Conservation (phyloP, 2,329 filamentous ascomycete genomes). For the Pseudogymnoascus sp. region DNA sequence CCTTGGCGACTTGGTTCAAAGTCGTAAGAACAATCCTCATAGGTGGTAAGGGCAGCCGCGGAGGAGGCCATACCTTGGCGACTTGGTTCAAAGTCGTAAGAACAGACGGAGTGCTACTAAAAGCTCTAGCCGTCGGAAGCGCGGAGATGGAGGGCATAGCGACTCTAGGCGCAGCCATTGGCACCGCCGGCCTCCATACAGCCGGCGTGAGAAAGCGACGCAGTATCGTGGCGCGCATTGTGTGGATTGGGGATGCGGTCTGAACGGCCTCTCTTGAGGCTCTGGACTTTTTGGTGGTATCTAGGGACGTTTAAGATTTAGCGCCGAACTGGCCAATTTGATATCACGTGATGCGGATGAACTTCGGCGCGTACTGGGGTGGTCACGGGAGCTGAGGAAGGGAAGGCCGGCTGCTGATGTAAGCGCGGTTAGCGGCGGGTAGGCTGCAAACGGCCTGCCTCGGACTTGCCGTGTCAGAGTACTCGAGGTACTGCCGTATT, state of each 20-base stretch:
- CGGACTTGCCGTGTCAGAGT: not conserved
- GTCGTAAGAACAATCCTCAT: constrained; percentile 24
- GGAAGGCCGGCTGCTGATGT: not conserved
- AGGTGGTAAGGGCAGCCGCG: not conserved
- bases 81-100: constrained; percentile 27
- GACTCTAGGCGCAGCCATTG: constrained; percentile 1
- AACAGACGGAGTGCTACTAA: constrained; percentile 24
- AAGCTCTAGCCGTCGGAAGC: constrained; percentile 17
- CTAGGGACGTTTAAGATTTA: not conserved
- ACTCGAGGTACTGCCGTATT: not conserved
- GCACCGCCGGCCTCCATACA: constrained; percentile 14
- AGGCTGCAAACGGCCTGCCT: not conserved
- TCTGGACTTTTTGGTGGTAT: constrained; percentile 8
- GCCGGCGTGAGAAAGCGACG: constrained; percentile 21
- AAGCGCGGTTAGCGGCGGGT: not conserved
- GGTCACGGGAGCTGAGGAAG: not conserved
- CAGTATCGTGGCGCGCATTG: constrained; percentile 13
- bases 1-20: constrained; percentile 25
- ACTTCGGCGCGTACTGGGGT: not conserved
- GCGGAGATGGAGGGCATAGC: not conserved
- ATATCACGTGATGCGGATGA: not conserved
- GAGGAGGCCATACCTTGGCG: constrained; percentile 17
- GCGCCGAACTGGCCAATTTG: not conserved
- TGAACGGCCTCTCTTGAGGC: not conserved
- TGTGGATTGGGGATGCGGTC: not conserved